Conservation (phyloP, 2,329 filamentous ascomycete genomes). For the Rhinocladiella similis region DNA sequence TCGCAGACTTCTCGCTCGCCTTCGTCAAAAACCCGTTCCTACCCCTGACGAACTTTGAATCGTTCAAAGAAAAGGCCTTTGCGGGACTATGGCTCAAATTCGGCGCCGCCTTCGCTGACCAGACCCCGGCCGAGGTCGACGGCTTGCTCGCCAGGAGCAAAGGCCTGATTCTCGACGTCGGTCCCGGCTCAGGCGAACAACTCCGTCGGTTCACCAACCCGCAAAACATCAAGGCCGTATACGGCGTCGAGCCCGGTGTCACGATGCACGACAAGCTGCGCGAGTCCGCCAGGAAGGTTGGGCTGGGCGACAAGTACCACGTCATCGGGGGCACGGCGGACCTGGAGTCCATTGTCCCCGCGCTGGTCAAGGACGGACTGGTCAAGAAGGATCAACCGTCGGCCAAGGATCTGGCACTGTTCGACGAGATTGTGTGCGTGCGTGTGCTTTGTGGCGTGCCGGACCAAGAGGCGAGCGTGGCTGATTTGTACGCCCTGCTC, state of each 20-base stretch:
- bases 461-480: constrained; percentile 44
- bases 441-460: constrained; percentile 58
- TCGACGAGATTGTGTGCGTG: constrained; percentile 56
- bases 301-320: constrained; percentile 45
- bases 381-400: constrained; percentile 22
- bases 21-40: constrained; percentile 18
- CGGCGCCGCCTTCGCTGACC: constrained; percentile 10
- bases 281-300: constrained; percentile 37
- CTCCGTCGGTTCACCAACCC: constrained; percentile 43
- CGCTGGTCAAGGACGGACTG: constrained; percentile 44
- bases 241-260: constrained; percentile 55
- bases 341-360: constrained; percentile 46
- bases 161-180: constrained; percentile 49
- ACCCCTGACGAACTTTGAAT: constrained; percentile 22
- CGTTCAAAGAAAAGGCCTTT: constrained; percentile 19
- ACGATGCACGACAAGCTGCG: constrained; percentile 48
- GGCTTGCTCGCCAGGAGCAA: constrained; percentile 10
- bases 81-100: constrained; percentile 14
- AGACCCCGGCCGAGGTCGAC: constrained; percentile 4
- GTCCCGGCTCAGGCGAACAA: constrained; percentile 55
- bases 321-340: constrained; percentile 51
- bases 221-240: constrained; percentile 48
- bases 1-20: constrained; percentile 18
- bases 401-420: constrained; percentile 39
- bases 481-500: constrained; percentile 50